These are phyloP conservation scores for Populus hybrid DNA, from an alignment of 441 rosid genomes.

Conservation along the genomic window DNA sequence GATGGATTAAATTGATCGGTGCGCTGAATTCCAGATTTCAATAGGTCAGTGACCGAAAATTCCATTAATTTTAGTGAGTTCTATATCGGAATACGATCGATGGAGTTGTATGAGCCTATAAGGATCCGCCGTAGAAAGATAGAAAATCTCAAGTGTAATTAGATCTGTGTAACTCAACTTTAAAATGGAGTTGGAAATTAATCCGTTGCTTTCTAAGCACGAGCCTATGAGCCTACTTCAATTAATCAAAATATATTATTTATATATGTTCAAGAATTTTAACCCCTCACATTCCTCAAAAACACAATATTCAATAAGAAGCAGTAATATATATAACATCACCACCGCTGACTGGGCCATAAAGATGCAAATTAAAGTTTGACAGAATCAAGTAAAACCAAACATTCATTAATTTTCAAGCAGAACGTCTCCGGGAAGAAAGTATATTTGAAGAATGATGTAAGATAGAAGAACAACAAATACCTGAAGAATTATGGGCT, in stretches of 20 bases:
- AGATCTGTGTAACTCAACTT: not conserved
- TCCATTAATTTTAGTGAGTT: not conserved
- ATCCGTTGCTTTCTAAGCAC: not conserved
- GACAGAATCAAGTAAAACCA: not conserved
- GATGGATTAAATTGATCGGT: not conserved
- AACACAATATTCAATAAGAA: not conserved
- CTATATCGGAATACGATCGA: not conserved
- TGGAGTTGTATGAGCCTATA: not conserved
- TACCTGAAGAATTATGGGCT: not conserved
- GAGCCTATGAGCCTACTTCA: not conserved
- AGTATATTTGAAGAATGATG: not conserved
- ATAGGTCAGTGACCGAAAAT: not conserved
- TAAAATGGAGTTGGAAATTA: not conserved
- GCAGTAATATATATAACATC: no score
- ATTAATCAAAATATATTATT: not conserved
- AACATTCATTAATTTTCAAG: not conserved
- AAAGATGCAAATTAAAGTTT: not conserved
- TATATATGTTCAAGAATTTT: no score
- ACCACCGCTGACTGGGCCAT: not conserved
- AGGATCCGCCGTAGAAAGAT: not conserved
- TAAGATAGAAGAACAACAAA: not conserved
- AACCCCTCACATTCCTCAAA: not conserved
- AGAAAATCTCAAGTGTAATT: not conserved
- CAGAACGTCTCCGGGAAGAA: not conserved
- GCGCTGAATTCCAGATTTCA: not conserved